phyloP scores from a whole-genome alignment of 2,329 filamentous ascomycete species.

The Ilyonectria sp. region DNA sequence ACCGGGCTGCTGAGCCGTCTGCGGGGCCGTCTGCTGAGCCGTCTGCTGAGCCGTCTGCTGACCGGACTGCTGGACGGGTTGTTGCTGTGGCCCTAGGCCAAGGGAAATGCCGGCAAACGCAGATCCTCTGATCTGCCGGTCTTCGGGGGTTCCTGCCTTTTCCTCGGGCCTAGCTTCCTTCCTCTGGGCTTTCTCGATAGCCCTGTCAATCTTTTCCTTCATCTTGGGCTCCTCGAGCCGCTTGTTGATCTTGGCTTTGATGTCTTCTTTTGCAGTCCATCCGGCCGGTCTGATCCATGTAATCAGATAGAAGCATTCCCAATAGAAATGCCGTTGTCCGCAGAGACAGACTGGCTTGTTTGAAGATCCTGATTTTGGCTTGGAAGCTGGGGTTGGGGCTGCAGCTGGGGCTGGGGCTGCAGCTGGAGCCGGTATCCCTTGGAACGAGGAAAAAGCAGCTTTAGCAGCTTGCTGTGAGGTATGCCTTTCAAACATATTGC shows the following conservation, averaged over 20 bases:
- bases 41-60: too few relatives aligned
- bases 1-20: too few relatives aligned
- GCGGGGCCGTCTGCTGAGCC: too few relatives aligned
- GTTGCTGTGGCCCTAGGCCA: too few relatives aligned
- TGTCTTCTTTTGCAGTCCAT: constrained; percentile 3
- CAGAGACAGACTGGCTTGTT: background rate
- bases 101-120: too few relatives aligned
- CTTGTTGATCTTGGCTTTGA: constrained; percentile 11
- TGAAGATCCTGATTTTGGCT: too few relatives aligned
- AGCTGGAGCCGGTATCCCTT: too few relatives aligned
- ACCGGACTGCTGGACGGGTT: too few relatives aligned
- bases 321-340: constrained; percentile 12
- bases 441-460: background rate
- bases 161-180: background rate
- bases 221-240: background rate
- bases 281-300: background rate
- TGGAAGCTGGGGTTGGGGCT: too few relatives aligned
- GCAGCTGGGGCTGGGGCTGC: background rate
- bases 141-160: background rate
- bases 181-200: background rate
- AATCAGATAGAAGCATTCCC: constrained; percentile 6
- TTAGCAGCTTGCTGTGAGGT: background rate
- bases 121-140: background rate
- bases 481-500: constrained; percentile 8
- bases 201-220: too few relatives aligned